Base-by-base conservation (phyloP, 805 yeast genomes). In the Lipomyces yamanashiensis region DNA sequence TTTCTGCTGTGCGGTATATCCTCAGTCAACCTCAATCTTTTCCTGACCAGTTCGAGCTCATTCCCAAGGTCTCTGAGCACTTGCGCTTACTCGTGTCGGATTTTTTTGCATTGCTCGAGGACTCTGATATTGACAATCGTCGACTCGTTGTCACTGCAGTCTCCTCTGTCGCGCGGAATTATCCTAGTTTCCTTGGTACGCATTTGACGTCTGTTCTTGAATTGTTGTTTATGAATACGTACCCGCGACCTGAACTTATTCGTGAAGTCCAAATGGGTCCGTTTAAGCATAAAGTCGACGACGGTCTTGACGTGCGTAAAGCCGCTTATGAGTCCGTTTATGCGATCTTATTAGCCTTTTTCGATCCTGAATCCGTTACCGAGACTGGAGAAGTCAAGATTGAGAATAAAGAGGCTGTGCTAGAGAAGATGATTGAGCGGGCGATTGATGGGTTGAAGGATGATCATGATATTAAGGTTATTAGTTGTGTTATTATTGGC, bases 241-340 rank as follows among this genome's bases (percentile, higher is more conserved):
- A 75, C 12, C 79, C 86, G 0, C 83, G 82, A 67, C 82, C 81
- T 39, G 82, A 83, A 61, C 86, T 84, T 70, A 83, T 87, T 51
- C 86, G 86, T 59, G 78, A 81, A 19, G 86, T 90, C 40, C 88
- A 87, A 53, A 89, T 91, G 84, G 97, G 97, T 1, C 96, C 96
- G 0, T 90, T 88, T 79, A 89, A 89, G 72, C 92, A 89, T 72
- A 85, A 86, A 65, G 83, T 89, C 45, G 97, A 90, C 71, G 87
- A 87, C 68, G 95, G 92, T 0, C 78, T 89, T 45, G 90, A 86
- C 63, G 83, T 85, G 63, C 80, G 96, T 59, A 88, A 88, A 72
- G 82, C 88, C 44, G 80, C 89, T 7, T 88, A 87, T 73, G 96
- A 90, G 71, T 76, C 87, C 23, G 76, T 90, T 36, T 87, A 85